Conservation (phyloP, 108 stramenopile genomes). For the Mayamaea pseudoterrestris region DNA sequence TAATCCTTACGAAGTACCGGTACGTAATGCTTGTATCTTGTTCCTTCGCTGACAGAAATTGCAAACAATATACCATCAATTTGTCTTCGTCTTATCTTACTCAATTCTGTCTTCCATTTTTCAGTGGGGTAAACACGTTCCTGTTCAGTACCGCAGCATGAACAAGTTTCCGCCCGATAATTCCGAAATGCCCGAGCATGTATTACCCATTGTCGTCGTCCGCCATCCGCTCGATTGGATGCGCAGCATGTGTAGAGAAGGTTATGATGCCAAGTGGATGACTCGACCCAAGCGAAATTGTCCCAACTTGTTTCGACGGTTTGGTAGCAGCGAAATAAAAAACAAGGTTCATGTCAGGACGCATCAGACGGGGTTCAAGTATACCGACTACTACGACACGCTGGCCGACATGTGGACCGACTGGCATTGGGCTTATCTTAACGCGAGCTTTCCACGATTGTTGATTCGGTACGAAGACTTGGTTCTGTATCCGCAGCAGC, state of each 20-base stretch:
- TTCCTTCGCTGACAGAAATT: too few relatives aligned
- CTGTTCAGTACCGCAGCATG: conserved; percentile 29
- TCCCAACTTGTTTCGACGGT: conserved; percentile 45
- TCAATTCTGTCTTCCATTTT: too few relatives aligned
- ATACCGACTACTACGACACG: conserved; percentile 10
- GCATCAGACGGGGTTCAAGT: background rate
- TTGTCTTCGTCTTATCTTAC: too few relatives aligned
- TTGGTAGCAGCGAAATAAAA: conserved; percentile 18
- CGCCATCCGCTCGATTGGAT: conserved; percentile 6
- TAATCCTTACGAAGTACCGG: conserved; percentile 35
- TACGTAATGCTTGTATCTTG: too few relatives aligned
- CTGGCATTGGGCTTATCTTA: conserved; percentile 53
- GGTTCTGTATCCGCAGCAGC: conserved; percentile 50
- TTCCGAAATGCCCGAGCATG: conserved; percentile 16
- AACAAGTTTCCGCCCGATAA: conserved; percentile 26
- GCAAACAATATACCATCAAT: too few relatives aligned
- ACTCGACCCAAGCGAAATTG: conserved; percentile 23
- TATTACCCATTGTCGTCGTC: conserved; percentile 24
- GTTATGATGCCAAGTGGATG: conserved; percentile 55
- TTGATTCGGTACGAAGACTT: conserved; percentile 80
- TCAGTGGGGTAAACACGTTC: conserved; percentile 85
- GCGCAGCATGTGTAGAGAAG: conserved; percentile 17
- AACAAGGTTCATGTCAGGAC: background rate
- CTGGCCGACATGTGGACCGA: conserved; percentile 57
- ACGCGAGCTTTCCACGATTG: conserved; percentile 43